These are phyloP conservation scores for Papiliotrema laurentii DNA, from an alignment of 1,284 basidiomycete genomes.

Conservation along the genomic window DNA sequence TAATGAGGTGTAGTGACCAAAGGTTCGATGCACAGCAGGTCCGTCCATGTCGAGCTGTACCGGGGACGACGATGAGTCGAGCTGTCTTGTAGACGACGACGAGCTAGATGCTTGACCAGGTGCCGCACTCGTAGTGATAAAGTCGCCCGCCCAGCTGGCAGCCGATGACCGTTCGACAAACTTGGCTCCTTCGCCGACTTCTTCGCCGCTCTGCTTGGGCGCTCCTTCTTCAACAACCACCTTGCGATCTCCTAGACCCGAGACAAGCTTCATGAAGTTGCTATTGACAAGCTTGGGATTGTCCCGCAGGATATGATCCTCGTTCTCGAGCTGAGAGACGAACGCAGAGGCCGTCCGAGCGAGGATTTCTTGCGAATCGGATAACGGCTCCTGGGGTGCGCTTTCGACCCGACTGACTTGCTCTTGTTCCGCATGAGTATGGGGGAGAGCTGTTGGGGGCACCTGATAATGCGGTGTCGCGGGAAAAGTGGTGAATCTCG, in stretches of 20 bases:
- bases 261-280: slow-evolving; percentile 82
- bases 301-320: slow-evolving; percentile 44
- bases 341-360: slow-evolving; percentile 69
- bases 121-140: neutral
- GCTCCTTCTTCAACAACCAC: slow-evolving; percentile 67
- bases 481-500: neutral
- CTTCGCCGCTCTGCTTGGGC: slow-evolving; percentile 18
- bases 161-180: slow-evolving; percentile 32
- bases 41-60: neutral
- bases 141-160: slow-evolving; percentile 16
- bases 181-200: slow-evolving; percentile 40
- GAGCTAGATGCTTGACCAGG: neutral
- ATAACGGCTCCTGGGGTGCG: slow-evolving; percentile 9
- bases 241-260: slow-evolving; percentile 72
- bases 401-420: too few relatives aligned
- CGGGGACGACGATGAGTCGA: neutral
- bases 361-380: slow-evolving; percentile 59
- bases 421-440: too few relatives aligned
- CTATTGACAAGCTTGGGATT: slow-evolving; percentile 87
- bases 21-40: neutral
- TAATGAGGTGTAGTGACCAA: slow-evolving; percentile 6
- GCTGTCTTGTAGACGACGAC: too few relatives aligned
- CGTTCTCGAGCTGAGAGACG: slow-evolving; percentile 60
- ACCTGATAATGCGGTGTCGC: too few relatives aligned
- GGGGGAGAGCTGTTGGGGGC: too few relatives aligned